Evolutionary conservation across 2,329 filamentous ascomycete species (phyloP).

Genomic region (Teratosphaeria zuluensis): DNA sequence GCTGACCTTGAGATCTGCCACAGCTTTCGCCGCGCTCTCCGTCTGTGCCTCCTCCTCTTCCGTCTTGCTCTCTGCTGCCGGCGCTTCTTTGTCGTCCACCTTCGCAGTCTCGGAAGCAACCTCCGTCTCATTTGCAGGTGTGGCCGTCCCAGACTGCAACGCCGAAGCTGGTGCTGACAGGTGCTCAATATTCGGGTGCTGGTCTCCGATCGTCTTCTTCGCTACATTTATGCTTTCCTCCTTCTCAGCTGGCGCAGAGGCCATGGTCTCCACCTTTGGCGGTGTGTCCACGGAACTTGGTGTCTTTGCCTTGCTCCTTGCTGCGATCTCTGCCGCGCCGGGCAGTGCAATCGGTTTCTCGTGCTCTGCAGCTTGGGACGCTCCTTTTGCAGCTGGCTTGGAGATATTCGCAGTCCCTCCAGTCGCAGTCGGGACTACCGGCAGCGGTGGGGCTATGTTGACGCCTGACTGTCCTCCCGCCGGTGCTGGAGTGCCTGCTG

Average conservation of each 20-base stretch:
- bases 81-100: not conserved
- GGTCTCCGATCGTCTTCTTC: conserved; percentile 7
- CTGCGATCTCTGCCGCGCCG: conserved; percentile 25
- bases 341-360: conserved; percentile 14
- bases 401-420: conserved; percentile 9
- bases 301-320: conserved; percentile 4
- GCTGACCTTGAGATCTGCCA: conserved; percentile 4
- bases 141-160: conserved; percentile 23
- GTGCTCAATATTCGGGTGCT: conserved; percentile 11
- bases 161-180: conserved; percentile 17
- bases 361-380: conserved; percentile 7
- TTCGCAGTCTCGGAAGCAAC: not conserved
- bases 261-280: conserved; percentile 19
- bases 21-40: conserved; percentile 3
- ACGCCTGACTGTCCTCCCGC: conserved; percentile 17
- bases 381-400: not conserved
- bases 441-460: conserved; percentile 15
- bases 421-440: conserved; percentile 10
- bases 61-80: not conserved
- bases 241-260: conserved; percentile 17
- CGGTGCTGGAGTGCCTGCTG: conserved; percentile 15
- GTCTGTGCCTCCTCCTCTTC: not conserved
- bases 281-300: conserved; percentile 4
- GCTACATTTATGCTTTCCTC: conserved; percentile 15
- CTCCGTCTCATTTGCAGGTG: conserved; percentile 13